Evolutionary conservation across 1,284 basidiomycete species (phyloP), one percentile per base, ranked within the genome.

Genomic region (Puccinia brachypodii): DNA sequence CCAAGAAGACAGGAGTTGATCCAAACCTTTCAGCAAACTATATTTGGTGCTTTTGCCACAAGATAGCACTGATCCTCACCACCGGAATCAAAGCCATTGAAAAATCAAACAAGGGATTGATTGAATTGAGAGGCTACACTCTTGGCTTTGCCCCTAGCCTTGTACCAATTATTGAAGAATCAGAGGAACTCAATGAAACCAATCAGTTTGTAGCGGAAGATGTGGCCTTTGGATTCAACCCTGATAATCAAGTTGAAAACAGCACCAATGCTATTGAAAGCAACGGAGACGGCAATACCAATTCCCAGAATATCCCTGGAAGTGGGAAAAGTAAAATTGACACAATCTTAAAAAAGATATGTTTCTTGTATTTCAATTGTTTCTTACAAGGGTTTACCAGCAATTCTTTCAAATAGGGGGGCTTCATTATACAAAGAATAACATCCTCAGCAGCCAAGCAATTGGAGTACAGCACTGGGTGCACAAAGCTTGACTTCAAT

Each of bases 341-440:
- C 47, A 14, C 6, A 11, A 74, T 74, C 19, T 74, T 74, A 28
- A 22, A 60, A 38, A 74, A 74, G 28, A 50, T 74, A 42, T n/a
- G n/a, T n/a, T n/a, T n/a, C n/a, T n/a, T n/a, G n/a, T n/a, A n/a
- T n/a, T n/a, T n/a, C n/a, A 13, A 16, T 13, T 9, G 0, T 58
- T 58, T 25, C 11, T 44, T 71, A 2, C 36, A 28, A 28, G 56
- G 25, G 28, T n/a, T n/a, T n/a, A n/a, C 38, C 2, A n/a, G 0
- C 16, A 31, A n/a, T n/a, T 0, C 28, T 33, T 69, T 28, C 14
- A 69, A 2, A 25, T 16, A 58, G 72, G 72, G 36, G 7, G 33
- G 56, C 50, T 74, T 74, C 47, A 28, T 74, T 60, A 74, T 42
- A 16, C 28, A 60, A 4, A 1, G 50, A 0, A 74, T 74, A 13